Conservation (phyloP, 148 eudicot species). For the Limonium bicolor region DNA sequence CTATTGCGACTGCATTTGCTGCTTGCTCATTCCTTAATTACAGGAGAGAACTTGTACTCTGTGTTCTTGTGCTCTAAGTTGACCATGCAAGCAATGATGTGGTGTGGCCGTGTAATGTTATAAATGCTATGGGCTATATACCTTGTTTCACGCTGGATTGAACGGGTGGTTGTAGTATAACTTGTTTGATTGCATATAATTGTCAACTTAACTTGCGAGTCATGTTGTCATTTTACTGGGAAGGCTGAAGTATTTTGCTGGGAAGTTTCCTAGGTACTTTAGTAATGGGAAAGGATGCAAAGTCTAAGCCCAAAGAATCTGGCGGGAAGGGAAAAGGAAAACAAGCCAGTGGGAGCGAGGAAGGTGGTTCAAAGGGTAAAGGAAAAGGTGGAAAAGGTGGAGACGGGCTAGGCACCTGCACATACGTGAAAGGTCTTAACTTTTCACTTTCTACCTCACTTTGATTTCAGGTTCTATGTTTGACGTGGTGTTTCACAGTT, state of each 20-base stretch:
- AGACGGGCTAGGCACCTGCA: slow-evolving; percentile 95
- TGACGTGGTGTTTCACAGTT: background rate
- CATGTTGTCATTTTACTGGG: too few relatives aligned
- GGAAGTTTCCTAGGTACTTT: background rate
- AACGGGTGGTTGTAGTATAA: too few relatives aligned
- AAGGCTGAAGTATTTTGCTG: background rate
- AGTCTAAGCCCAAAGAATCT: slow-evolving; percentile 47
- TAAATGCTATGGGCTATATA: background rate
- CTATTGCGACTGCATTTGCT: background rate
- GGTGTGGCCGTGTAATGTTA: too few relatives aligned
- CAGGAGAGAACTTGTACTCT: too few relatives aligned
- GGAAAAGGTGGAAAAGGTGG: slow-evolving; percentile 68
- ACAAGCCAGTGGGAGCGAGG: slow-evolving; percentile 61
- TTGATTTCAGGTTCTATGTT: background rate
- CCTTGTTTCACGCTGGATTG: too few relatives aligned
- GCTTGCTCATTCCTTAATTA: background rate
- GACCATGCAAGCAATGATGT: too few relatives aligned
- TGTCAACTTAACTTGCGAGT: too few relatives aligned
- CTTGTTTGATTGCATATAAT: too few relatives aligned
- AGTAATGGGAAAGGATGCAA: slow-evolving; percentile 76
- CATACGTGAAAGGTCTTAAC: slow-evolving; percentile 75
- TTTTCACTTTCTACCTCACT: background rate
- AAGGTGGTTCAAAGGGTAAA: slow-evolving; percentile 67
- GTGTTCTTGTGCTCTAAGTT: too few relatives aligned
- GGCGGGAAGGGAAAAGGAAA: slow-evolving; percentile 91